A percentile compares a stretch with the other conserved stretches of the same genome.
phyloP scores from a whole-genome alignment of 2,329 filamentous ascomycete species.

The Paecilomyces variotii region DNA sequence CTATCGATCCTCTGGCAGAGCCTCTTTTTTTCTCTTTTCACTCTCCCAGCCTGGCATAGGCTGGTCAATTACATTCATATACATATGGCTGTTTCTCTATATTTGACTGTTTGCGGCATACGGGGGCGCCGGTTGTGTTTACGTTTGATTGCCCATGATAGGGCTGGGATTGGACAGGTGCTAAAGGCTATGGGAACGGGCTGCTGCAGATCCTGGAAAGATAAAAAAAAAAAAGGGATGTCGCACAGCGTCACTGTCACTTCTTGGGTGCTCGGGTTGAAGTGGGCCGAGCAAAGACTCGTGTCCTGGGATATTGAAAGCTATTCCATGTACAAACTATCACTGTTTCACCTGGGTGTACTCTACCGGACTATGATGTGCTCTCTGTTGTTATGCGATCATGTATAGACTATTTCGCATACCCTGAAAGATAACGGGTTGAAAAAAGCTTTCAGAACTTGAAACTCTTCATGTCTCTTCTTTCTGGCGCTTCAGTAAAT shows the following conservation, averaged over 20 bases:
- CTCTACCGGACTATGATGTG: not conserved
- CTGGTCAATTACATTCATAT: not conserved
- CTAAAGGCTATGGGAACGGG: not conserved
- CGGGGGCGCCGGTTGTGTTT: not conserved
- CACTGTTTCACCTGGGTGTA: not conserved
- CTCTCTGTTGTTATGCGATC: not conserved
- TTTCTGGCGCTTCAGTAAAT: not conserved
- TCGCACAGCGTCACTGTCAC: not conserved
- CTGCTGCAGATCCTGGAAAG: not conserved
- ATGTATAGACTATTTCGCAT: not conserved
- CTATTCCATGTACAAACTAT: not conserved
- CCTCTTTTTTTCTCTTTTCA: not conserved
- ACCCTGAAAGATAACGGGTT: not conserved
- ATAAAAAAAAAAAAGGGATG: not conserved
- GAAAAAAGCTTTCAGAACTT: not conserved
- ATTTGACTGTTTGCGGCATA: not conserved
- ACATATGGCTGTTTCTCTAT: not conserved
- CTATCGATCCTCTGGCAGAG: not conserved
- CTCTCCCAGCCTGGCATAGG: not conserved
- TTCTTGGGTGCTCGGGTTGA: not conserved
- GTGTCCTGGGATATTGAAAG: not conserved
- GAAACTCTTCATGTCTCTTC: not conserved
- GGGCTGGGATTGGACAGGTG: not conserved
- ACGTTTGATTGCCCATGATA: not conserved
- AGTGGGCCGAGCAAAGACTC: slow-evolving; percentile 11